Base-by-base conservation (phyloP, 169 alveolate species). In the Eimeria nieschulzi region DNA sequence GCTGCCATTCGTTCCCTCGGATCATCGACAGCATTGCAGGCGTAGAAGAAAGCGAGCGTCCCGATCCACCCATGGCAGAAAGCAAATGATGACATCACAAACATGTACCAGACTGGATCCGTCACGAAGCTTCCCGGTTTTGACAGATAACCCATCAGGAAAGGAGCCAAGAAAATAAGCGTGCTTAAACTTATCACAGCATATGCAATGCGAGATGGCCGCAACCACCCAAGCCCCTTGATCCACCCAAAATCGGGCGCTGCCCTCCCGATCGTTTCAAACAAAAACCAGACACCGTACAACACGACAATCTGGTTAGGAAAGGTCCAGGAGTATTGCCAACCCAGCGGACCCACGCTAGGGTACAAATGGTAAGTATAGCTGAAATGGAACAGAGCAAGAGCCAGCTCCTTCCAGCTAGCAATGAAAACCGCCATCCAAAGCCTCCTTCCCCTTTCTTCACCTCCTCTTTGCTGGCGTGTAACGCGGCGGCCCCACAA, bases 1-100 rank as follows among this genome's bases (percentile, higher is more conserved):
- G 88, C 59, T 21, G 61, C 46, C 54, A 53, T 55, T 25, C 76
- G 17, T 75, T 56, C 88, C 10, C 21, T 46, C 51, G 88, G 78
- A 13, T 51, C 51, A 51, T 26, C 73, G 46, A 80, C 88, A 21
- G 72, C 59, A 53, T 56, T 80, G 25, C 55, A 64, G 55, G 78
- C 56, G 61, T 80, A 80, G 76, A 21, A 80, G 76, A 80, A 80
- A 9, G 88, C 76, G 1, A 80, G 76, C 2, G 88, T 80, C 21
- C 78, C 88, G 13, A 80, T 13, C 88, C 88, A 80, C 56, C 88
- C 88, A 17, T 80, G 88, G 10, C 72, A 53, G 26, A 80, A 68
- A 0, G 88, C 51, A 12, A 80, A 59, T 7, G 9, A 12, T 9
- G 33, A 54, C 5, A 80, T 80, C 72, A 80, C 72, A 15, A 19